These are phyloP conservation scores for Colletotrichum shisoi DNA, from an alignment of 2,329 filamentous ascomycete species.

Conservation along the genomic window DNA sequence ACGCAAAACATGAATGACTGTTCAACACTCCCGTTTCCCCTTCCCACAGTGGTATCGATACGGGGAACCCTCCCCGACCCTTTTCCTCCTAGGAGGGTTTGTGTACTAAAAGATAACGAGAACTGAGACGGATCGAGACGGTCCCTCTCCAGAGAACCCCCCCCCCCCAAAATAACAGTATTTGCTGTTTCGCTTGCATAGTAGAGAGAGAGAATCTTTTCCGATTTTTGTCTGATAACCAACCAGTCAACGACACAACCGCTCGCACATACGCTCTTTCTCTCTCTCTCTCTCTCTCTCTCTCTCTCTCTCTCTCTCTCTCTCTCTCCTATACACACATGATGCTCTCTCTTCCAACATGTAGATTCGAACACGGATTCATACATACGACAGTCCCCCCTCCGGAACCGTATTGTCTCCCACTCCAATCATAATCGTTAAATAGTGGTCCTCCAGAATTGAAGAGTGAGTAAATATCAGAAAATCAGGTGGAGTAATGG, in stretches of 20 bases:
- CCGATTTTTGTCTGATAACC: not conserved
- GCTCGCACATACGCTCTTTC: not conserved
- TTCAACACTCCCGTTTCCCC: not conserved
- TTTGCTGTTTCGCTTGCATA: slow-evolving; percentile 16
- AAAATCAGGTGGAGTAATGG: slow-evolving; percentile 1
- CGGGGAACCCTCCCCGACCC: slow-evolving; percentile 4
- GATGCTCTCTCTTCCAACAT: not conserved
- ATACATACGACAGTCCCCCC: not conserved
- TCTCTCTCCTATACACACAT: not conserved
- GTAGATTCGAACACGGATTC: not conserved
- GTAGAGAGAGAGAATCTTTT: not conserved
- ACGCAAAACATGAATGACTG: not conserved
- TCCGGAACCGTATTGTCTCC: not conserved
- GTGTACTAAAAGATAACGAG: slow-evolving; percentile 3
- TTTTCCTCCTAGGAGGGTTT: not conserved
- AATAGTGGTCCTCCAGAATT: slow-evolving; percentile 31
- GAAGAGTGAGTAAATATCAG: slow-evolving; percentile 1
- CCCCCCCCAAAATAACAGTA: not conserved
- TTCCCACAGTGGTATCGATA: slow-evolving; percentile 31
- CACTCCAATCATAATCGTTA: slow-evolving; percentile 31
- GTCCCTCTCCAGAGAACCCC: not conserved
- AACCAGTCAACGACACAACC: not conserved
- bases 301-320: too few species aligned
- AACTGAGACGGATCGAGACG: not conserved
- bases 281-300: too few species aligned